Evolutionary conservation across 1,284 basidiomycete genomes (phyloP).

Genomic region (Puccinia polysora): DNA sequence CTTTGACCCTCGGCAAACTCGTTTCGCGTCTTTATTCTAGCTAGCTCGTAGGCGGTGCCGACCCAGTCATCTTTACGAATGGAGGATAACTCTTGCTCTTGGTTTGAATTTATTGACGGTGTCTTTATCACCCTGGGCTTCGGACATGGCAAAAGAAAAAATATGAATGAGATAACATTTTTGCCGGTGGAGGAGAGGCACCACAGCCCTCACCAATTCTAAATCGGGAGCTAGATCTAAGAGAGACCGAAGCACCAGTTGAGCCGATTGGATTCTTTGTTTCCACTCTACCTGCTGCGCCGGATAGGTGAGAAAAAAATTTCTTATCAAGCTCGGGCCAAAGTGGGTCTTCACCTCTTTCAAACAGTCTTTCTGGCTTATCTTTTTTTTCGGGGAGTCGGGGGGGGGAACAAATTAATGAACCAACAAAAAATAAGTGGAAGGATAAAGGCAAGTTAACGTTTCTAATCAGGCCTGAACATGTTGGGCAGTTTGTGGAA

Average conservation of each 20-base stretch:
- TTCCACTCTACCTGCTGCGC: neutral
- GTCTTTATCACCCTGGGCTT: neutral
- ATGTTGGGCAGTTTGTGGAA: neutral
- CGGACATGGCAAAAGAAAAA: neutral
- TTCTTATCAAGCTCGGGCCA: neutral
- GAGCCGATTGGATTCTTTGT: neutral
- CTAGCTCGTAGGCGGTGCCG: neutral
- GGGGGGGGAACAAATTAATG: neutral
- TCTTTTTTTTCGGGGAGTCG: neutral
- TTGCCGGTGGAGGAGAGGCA: neutral
- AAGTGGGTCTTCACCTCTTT: neutral
- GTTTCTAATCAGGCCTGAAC: neutral
- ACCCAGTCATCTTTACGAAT: neutral
- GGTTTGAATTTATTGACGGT: conserved; percentile 3
- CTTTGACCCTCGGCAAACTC: neutral
- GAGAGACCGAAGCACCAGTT: neutral
- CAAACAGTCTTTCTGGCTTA: neutral
- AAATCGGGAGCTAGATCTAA: neutral
- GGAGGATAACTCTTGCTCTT: neutral
- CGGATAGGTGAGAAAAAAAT: neutral
- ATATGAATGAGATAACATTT: neutral
- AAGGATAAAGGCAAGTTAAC: neutral
- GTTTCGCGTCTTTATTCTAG: conserved; percentile 3
- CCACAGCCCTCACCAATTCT: neutral
- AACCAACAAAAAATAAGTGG: neutral